Conservation (phyloP, 1,284 basidiomycete genomes). For the Apiotrichum veenhuisii region DNA sequence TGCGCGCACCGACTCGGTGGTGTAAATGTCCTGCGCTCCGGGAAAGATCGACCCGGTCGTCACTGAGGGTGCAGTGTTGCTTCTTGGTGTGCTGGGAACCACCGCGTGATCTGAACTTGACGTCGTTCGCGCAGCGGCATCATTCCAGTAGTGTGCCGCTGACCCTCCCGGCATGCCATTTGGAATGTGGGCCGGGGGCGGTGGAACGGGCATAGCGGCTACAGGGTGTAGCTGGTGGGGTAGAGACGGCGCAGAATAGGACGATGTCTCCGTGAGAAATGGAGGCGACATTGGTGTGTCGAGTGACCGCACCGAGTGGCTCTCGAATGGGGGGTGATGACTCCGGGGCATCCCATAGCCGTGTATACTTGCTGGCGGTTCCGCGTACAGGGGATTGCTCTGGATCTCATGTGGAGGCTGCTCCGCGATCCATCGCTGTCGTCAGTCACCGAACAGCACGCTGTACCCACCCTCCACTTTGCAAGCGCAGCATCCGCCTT, state of each 20-base stretch:
- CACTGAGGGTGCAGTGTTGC: background rate
- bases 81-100: background rate
- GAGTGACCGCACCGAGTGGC: background rate
- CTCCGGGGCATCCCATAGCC: background rate
- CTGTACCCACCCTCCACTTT: constrained; percentile 42
- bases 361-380: background rate
- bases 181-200: constrained; percentile 1
- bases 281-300: background rate
- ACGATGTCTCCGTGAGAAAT: background rate
- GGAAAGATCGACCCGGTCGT: background rate
- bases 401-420: constrained; percentile 20
- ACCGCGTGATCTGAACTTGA: background rate
- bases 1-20: constrained; percentile 38
- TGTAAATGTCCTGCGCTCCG: constrained; percentile 27
- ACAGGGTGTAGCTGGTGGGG: too few species aligned
- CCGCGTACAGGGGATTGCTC: constrained; percentile 3
- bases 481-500: constrained; percentile 40
- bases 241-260: background rate
- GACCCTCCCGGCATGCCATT: background rate
- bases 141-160: constrained; percentile 1
- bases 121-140: background rate
- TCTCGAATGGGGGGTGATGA: background rate
- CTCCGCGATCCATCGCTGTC: constrained; percentile 41
- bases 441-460: background rate
- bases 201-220: background rate